These are phyloP conservation scores for Cutaneotrichosporon curvatum DNA, from an alignment of 1,284 basidiomycete species.

Conservation along the genomic window DNA sequence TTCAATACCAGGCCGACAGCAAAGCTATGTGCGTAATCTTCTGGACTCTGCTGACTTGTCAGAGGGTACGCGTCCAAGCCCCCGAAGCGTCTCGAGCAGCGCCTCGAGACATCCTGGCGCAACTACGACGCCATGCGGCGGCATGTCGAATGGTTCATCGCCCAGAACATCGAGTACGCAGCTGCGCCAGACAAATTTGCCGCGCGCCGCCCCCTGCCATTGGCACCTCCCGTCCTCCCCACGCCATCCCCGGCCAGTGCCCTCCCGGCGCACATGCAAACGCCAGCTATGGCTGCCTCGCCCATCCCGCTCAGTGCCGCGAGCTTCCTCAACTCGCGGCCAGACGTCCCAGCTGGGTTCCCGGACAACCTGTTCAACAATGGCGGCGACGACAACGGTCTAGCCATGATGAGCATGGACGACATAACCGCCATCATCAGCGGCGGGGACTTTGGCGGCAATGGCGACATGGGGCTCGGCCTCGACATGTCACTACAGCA, in stretches of 20 bases:
- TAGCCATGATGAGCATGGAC: slow-evolving; percentile 16
- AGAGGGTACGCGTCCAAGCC: slow-evolving; percentile 10
- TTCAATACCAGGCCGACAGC: slow-evolving; percentile 23
- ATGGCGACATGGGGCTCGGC: background rate
- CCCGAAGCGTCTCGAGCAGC: slow-evolving; percentile 18
- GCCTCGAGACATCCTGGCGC: slow-evolving; percentile 23
- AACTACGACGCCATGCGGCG: slow-evolving; percentile 24
- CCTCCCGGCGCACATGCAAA: slow-evolving; percentile 11
- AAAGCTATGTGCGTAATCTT: slow-evolving; percentile 15
- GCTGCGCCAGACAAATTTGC: slow-evolving; percentile 18
- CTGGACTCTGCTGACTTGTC: slow-evolving; percentile 1
- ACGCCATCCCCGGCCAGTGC: slow-evolving; percentile 14
- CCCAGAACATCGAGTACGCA: slow-evolving; percentile 15
- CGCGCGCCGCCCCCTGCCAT: slow-evolving; percentile 13
- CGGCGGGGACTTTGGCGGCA: slow-evolving; percentile 10
- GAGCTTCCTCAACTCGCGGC: slow-evolving; percentile 15
- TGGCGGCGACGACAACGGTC: slow-evolving; percentile 9
- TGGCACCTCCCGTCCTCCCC: slow-evolving; percentile 16
- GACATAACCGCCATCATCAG: slow-evolving; percentile 24
- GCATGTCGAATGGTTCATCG: slow-evolving; percentile 32
- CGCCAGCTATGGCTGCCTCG: slow-evolving; percentile 13
- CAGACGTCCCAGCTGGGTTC: slow-evolving; percentile 1
- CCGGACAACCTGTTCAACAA: slow-evolving; percentile 8
- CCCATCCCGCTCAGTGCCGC: slow-evolving; percentile 22
- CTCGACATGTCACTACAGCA: background rate